Evolutionary conservation across 345 rosid species (phyloP).

Genomic region (Brassica nigra): DNA sequence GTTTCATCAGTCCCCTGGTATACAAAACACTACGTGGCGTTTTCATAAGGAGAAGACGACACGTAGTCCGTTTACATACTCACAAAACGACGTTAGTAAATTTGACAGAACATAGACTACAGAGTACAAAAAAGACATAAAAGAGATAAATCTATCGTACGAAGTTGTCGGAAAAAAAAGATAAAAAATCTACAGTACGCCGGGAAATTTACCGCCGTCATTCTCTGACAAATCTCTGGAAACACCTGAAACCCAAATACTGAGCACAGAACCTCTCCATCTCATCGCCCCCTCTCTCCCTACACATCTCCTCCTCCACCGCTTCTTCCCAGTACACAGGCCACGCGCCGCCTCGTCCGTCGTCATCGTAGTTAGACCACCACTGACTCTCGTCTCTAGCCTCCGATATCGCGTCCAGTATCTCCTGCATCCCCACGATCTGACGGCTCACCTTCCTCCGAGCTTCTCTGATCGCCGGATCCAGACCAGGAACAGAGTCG

Average conservation of each 20-base stretch:
- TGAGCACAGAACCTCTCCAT: slow-evolving; percentile 84
- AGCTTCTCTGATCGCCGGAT: slow-evolving; percentile 73
- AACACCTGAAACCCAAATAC: slow-evolving; percentile 82
- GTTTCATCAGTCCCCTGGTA: neutral
- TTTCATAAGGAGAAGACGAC: slow-evolving; percentile 10
- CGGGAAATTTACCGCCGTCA: slow-evolving; percentile 19
- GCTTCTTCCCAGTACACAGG: slow-evolving; percentile 56
- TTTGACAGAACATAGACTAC: slow-evolving; percentile 9
- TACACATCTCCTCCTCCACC: slow-evolving; percentile 64
- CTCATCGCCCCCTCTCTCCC: slow-evolving; percentile 79
- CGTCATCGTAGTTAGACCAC: slow-evolving; percentile 29
- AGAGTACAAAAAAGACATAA: neutral
- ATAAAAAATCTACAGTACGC: neutral
- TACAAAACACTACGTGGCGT: slow-evolving; percentile 9
- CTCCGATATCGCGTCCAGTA: slow-evolving; percentile 64
- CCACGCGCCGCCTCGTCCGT: slow-evolving; percentile 36
- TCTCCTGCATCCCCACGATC: slow-evolving; percentile 88
- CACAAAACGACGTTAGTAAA: neutral
- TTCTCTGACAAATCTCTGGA: slow-evolving; percentile 74
- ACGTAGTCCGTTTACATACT: slow-evolving; percentile 5
- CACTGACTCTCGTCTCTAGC: slow-evolving; percentile 38
- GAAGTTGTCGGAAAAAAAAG: neutral
- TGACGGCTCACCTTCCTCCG: slow-evolving; percentile 80
- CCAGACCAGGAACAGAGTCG: slow-evolving; percentile 78
- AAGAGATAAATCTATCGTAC: neutral